A percentile compares a stretch with the other conserved stretches of the same genome.
These are phyloP conservation scores for Colletotrichum sp. DNA, from an alignment of 2,329 filamentous ascomycete species.

Conservation along the genomic window DNA sequence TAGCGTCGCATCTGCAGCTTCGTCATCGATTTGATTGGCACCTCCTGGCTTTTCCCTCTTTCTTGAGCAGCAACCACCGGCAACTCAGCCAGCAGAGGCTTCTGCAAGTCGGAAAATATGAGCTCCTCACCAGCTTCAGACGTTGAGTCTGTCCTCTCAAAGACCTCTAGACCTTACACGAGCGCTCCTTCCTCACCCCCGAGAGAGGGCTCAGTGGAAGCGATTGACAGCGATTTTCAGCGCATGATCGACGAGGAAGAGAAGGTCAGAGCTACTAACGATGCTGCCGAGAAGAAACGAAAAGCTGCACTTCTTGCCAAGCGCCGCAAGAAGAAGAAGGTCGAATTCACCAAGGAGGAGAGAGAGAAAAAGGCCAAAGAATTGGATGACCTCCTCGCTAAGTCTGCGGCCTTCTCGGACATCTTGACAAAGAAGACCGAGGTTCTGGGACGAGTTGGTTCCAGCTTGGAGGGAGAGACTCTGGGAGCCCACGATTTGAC, in stretches of 20 bases:
- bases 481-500: constrained; percentile 71
- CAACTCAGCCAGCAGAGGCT: rapidly evolving
- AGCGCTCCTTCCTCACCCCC: constrained; percentile 45
- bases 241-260: constrained; percentile 41
- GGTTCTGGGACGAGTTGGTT: constrained; percentile 66
- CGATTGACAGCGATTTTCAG: constrained; percentile 25
- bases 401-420: constrained; percentile 66
- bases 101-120: constrained; percentile 24
- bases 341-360: constrained; percentile 53
- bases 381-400: constrained; percentile 62
- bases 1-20: background rate
- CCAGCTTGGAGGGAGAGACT: constrained; percentile 62
- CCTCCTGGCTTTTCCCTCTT: background rate
- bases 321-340: constrained; percentile 50
- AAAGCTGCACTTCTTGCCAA: constrained; percentile 44
- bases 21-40: constrained; percentile 11
- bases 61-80: background rate
- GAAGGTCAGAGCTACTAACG: constrained; percentile 38
- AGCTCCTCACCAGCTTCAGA: constrained; percentile 34
- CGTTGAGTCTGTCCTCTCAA: constrained; percentile 33
- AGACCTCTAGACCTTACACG: constrained; percentile 31
- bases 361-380: constrained; percentile 64
- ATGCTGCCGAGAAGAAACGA: constrained; percentile 54
- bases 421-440: constrained; percentile 69
- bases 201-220: constrained; percentile 22